Base-by-base conservation (phyloP, 176 grass and related monocot species). In the Musa troglodytarum region DNA sequence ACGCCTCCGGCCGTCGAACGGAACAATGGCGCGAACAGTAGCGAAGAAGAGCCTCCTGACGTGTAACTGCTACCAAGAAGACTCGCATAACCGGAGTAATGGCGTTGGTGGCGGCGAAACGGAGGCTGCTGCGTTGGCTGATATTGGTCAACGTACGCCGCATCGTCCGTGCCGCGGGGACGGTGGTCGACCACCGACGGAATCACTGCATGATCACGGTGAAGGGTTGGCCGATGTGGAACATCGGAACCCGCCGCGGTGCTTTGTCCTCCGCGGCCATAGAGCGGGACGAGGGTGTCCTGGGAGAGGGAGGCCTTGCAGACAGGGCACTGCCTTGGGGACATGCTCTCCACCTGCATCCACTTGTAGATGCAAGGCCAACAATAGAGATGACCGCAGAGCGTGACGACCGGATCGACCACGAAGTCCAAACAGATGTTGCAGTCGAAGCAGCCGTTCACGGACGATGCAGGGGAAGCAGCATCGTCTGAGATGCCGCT, bases 351-450 rank as follows among this genome's bases (percentile, higher is more conserved):
- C n/a, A 23, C 78, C 62, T 84, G 70, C 63, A 99, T 88, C 90
- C 95, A 99, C 80, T 94, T 84, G 88, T 99, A 94, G 54, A 99
- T 99, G 88, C 95, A 99, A 54, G 90, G 82, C 90, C 95, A 99
- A 71, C 95, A 99, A 84, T 87, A 99, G 86, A 99, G 88, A 64
- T 94, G 95, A 55, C 95, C 95, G 65, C 95, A 99, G 57, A 87
- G 84, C 25, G 95, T 99, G 65, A 94, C 88, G 77, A 99, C 90
- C 52, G 95, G 90, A 72, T 99, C 88, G 53, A 64, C 70, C 58
- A 91, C 88, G 23, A 77, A 84, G 54, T 99, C 95, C 17, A 99
- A 82, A 74, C 88, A 99, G 73, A 99, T 99, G 86, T 88, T 99
- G 84, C 95, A 94, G 65, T 99, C 95, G 69, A 99, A 99, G 84